phyloP scores from a whole-genome alignment of 2,329 filamentous ascomycete genomes.

The Scedosporium boydii region DNA sequence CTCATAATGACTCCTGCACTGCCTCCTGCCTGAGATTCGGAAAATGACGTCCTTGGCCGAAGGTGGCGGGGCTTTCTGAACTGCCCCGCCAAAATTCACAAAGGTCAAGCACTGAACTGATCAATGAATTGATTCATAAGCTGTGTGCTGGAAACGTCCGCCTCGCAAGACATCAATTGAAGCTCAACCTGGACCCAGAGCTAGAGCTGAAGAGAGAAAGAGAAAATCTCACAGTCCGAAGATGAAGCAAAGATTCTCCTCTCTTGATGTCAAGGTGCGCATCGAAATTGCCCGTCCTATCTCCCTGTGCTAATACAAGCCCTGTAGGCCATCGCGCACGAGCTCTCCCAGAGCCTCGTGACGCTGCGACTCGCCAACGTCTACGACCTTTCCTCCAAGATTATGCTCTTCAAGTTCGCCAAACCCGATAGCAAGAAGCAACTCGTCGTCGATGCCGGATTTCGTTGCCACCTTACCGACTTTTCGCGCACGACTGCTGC shows the following conservation, averaged over 20 bases:
- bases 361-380: slow-evolving; percentile 81
- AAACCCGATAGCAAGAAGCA: slow-evolving; percentile 85
- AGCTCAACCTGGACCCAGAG: neutral
- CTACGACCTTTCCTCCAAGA: slow-evolving; percentile 92
- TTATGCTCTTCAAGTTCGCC: slow-evolving; percentile 90
- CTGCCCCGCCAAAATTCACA: neutral
- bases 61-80: neutral
- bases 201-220: neutral
- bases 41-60: neutral
- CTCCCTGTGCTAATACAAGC: slow-evolving; percentile 3
- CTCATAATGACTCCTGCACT: neutral
- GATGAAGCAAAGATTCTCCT: slow-evolving; percentile 76
- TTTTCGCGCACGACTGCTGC: slow-evolving; percentile 82
- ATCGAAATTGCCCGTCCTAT: neutral
- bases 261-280: slow-evolving; percentile 62
- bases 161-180: neutral
- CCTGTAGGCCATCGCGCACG: slow-evolving; percentile 77
- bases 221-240: slow-evolving; percentile 12
- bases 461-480: slow-evolving; percentile 87
- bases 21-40: neutral
- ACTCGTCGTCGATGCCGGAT: slow-evolving; percentile 86
- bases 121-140: neutral
- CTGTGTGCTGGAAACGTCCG: neutral
- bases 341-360: slow-evolving; percentile 70
- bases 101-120: neutral